Base-by-base conservation (phyloP, 257 asterid species). In the Nicotiana undulata region DNA sequence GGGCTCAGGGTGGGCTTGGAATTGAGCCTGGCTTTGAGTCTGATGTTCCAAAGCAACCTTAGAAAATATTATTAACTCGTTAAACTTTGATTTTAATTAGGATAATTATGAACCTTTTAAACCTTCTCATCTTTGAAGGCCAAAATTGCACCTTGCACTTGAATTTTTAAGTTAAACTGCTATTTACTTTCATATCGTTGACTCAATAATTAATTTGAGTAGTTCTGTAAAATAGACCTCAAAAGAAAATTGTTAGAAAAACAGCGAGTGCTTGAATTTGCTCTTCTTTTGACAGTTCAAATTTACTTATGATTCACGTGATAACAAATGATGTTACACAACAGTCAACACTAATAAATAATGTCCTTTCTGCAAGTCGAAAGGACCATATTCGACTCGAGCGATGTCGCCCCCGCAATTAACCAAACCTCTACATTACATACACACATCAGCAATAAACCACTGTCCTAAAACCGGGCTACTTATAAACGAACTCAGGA, bases 1-100 rank as follows among this genome's bases (percentile, higher is more conserved):
- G 85, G 86, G 88, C 91, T 29, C 79, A 83, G 46, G 89, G 88
- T 32, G 89, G 89, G 63, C 51, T 80, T 84, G 82, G 55, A 28
- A 51, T 64, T 77, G 91, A 81, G 79, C 76, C 84, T 59, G 84
- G 52, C 0, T 75, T 67, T 59, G 74, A 53, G 79, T n/a, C 84
- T 2, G 22, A 59, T 76, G 77, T 17, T 78, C 82, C 59, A 24
- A 80, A 83, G 3, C 64, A 29, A 9, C 83, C 37, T 18, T 63
- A 82, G 40, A 56, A 17, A 52, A 49, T 49, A 40, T 9, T 46
- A 46, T 46, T 1, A 56, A 18, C 11, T 4, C 0, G 63, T 18
- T n/a, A 17, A 8, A 52, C 60, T 5, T 55, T 15, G 9, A 53
- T 0, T 55, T 16, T 17, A 16, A 17, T 55, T 55, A 55, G 61